Evolutionary conservation across 1,139 yeast genomes (phyloP), one percentile per base, ranked within the genome.

Genomic region (Maudiozyma humilis): DNA sequence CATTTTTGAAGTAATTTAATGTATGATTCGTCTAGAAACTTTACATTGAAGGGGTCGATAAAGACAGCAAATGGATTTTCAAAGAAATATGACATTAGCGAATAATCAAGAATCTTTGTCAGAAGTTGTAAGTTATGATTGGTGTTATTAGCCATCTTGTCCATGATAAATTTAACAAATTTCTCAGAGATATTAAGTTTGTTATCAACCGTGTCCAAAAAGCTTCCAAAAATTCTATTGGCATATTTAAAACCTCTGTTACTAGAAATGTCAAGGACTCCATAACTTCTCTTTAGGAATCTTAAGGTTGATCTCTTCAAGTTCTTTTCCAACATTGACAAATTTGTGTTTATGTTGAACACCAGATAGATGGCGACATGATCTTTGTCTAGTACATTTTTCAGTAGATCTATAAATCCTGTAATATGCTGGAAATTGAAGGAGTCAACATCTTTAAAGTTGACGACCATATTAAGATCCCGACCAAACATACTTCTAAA

Each of bases 61-160:
- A 68, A 66, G 1, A 75, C 62, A 0, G 83, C 70, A 44, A 80
- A 70, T 1, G 91, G 87, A 64, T 79, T 82, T 47, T 76, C 79
- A 56, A 75, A 83, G 59, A 77, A 84, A 55, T 81, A 82, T 4
- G 80, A 72, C 86, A 85, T 80, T 53, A 79, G 71, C 23, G 80
- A 66, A 47, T 82, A 69, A 52, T 79, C 80, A 50, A 85, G 65
- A 14, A 75, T 69, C 52, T 81, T 83, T 38, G 79, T 55, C 27
- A 62, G 48, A 23, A 60, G 37, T 40, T 59, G 63, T 19, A 60
- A 47, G 41, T 60, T 60, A 34, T 60, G 62, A 39, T 57, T 60
- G 6, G 60, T 48, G 39, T 57, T 60, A 40, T 60, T 60, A 12
- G 56, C 51, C 64, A 62, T 59, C 41, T 59, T 60, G 15, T 54